Conservation (phyloP, 2,329 filamentous ascomycete genomes). For the Bipolaris bicolor region DNA sequence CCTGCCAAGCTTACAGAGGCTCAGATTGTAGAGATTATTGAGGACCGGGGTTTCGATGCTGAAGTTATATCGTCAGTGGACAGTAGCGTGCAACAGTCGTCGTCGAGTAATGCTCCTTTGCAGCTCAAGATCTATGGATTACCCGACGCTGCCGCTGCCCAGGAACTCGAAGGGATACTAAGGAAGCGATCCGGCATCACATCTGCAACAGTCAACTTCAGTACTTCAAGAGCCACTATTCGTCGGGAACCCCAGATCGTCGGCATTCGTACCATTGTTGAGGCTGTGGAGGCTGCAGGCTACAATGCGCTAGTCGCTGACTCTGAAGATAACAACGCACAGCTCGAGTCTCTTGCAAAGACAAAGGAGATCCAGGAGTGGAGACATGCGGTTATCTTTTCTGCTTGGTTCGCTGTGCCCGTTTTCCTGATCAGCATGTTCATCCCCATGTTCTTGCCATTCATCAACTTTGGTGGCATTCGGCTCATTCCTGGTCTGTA, state of each 20-base stretch:
- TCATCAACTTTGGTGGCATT: slow-evolving; percentile 76
- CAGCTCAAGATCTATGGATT: slow-evolving; percentile 87
- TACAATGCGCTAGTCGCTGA: slow-evolving; percentile 91
- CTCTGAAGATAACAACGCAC: slow-evolving; percentile 93
- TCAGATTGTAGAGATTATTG: slow-evolving; percentile 80
- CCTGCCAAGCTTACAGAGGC: slow-evolving; percentile 71
- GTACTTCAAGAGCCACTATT: slow-evolving; percentile 75
- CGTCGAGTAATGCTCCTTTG: slow-evolving; percentile 64
- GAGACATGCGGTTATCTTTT: slow-evolving; percentile 79
- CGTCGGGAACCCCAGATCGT: slow-evolving; percentile 73
- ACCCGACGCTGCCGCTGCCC: slow-evolving; percentile 73
- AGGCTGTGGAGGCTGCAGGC: slow-evolving; percentile 78
- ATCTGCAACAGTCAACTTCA: slow-evolving; percentile 74
- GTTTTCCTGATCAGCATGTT: slow-evolving; percentile 95
- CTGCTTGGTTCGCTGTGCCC: slow-evolving; percentile 80
- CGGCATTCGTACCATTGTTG: slow-evolving; percentile 83
- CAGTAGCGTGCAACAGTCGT: slow-evolving; percentile 60
- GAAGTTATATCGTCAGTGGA: slow-evolving; percentile 77
- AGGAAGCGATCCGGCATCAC: slow-evolving; percentile 71
- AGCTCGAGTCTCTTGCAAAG: slow-evolving; percentile 93
- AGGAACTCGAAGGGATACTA: slow-evolving; percentile 72
- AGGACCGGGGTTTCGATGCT: slow-evolving; percentile 89
- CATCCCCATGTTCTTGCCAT: slow-evolving; percentile 81
- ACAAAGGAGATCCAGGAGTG: slow-evolving; percentile 96
- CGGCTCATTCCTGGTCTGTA: slow-evolving; percentile 76